Evolutionary conservation across 768 basidiomycete species (phyloP).

Genomic region (Suillus sp.): DNA sequence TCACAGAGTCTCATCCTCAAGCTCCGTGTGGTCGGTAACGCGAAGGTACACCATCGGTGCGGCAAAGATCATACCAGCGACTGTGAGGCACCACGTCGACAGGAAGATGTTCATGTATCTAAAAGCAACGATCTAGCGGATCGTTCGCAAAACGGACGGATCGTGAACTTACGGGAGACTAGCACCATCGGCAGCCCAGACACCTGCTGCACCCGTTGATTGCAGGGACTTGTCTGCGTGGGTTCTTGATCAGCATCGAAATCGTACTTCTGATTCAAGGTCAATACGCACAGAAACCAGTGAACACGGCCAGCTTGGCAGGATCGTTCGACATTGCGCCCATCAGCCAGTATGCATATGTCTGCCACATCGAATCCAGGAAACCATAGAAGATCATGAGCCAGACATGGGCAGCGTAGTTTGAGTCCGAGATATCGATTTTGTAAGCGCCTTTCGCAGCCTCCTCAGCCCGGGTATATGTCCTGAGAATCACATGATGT

Average conservation of each 20-base stretch:
- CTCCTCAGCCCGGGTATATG: constrained; percentile 55
- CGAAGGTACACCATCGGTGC: constrained; percentile 75
- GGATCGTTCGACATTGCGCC: constrained; percentile 44
- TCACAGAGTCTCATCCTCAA: constrained; percentile 54
- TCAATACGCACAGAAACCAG: constrained; percentile 73
- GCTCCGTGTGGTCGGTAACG: constrained; percentile 58
- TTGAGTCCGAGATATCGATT: constrained; percentile 60
- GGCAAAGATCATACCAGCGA: constrained; percentile 64
- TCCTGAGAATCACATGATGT: constrained; percentile 28
- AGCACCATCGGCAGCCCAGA: constrained; percentile 72
- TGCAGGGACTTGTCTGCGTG: constrained; percentile 70
- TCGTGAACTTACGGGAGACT: constrained; percentile 55
- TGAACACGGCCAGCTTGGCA: constrained; percentile 73
- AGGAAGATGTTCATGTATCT: constrained; percentile 72
- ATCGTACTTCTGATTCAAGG: neutral
- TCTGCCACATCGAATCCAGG: constrained; percentile 86
- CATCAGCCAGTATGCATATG: constrained; percentile 81
- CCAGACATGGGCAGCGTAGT: constrained; percentile 58
- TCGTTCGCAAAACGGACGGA: neutral
- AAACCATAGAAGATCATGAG: constrained; percentile 77
- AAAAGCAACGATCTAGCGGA: neutral
- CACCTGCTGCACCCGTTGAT: constrained; percentile 69
- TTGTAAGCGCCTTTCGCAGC: constrained; percentile 39
- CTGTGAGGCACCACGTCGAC: constrained; percentile 73
- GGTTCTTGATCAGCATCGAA: constrained; percentile 5